Evolutionary conservation across 768 basidiomycete species (phyloP).

Genomic region (Boletus reticulatus): DNA sequence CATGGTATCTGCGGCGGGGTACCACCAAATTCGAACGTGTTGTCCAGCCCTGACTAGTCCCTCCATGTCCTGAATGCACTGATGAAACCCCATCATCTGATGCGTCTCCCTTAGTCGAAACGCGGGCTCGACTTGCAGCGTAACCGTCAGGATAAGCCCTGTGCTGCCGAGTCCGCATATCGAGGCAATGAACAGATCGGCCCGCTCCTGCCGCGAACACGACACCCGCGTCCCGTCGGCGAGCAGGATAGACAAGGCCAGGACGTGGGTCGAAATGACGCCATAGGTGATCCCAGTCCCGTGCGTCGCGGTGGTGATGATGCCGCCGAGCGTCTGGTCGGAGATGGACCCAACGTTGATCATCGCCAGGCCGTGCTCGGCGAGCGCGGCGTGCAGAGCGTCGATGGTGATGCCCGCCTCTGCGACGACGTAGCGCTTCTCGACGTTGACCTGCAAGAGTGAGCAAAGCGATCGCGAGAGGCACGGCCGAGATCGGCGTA

Average conservation of each 20-base stretch:
- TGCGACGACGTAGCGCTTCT: slow-evolving; percentile 63
- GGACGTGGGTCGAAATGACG: slow-evolving; percentile 80
- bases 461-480: neutral
- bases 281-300: slow-evolving; percentile 80
- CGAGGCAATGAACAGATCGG: slow-evolving; percentile 85
- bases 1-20: slow-evolving; percentile 71
- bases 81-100: slow-evolving; percentile 57
- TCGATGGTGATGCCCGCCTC: slow-evolving; percentile 81
- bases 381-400: slow-evolving; percentile 68
- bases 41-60: slow-evolving; percentile 61
- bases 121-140: slow-evolving; percentile 74
- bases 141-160: slow-evolving; percentile 79
- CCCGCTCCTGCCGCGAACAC: slow-evolving; percentile 60
- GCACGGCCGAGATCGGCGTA: slow-evolving; percentile 37
- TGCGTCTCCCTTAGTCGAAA: slow-evolving; percentile 80
- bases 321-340: slow-evolving; percentile 91
- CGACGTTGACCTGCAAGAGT: slow-evolving; percentile 58
- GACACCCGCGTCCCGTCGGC: slow-evolving; percentile 69
- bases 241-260: slow-evolving; percentile 70
- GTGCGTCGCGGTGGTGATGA: slow-evolving; percentile 93
- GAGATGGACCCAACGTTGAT: slow-evolving; percentile 94
- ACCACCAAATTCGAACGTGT: slow-evolving; percentile 97
- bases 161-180: slow-evolving; percentile 90
- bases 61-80: slow-evolving; percentile 58
- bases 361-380: slow-evolving; percentile 72